Conservation (phyloP, 106 monocot genomes). For the Alisma plantagoaquatica region DNA sequence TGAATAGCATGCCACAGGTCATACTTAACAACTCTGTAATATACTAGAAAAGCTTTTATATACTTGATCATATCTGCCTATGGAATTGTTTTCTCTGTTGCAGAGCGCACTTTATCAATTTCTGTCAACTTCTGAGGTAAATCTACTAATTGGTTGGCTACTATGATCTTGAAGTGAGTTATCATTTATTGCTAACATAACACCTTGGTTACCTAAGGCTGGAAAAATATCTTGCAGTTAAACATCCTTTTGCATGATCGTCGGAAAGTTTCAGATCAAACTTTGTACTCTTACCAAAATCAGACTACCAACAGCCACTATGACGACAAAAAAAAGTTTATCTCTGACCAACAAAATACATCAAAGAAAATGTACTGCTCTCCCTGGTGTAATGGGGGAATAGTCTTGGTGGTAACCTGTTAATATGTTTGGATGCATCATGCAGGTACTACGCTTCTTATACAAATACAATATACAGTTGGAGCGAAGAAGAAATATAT, state of each 20-base stretch:
- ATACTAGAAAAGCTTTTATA: neutral
- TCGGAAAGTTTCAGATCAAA: constrained; percentile 44
- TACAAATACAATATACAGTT: constrained; percentile 20
- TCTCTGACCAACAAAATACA: no score
- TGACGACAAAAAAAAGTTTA: no score
- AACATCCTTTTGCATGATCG: constrained; percentile 40
- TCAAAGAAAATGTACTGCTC: no score
- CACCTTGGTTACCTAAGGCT: no score
- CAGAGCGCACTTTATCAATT: constrained; percentile 63
- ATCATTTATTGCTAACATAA: no score
- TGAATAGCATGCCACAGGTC: constrained; percentile 62
- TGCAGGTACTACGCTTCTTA: constrained; percentile 13
- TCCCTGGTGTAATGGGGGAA: no score
- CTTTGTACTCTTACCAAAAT: neutral
- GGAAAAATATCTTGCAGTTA: constrained; percentile 38
- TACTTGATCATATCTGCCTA: neutral
- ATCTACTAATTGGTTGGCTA: no score
- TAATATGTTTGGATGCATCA: no score
- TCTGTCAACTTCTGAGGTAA: constrained; percentile 40
- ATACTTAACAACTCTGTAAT: neutral
- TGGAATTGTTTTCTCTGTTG: constrained; percentile 2
- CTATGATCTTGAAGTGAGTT: no score
- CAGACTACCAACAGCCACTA: neutral
- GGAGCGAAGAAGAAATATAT: constrained; percentile 55
- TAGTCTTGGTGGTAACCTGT: no score